These are phyloP conservation scores for Nakazawaea populi DNA, from an alignment of 805 yeast genomes.

Conservation along the genomic window DNA sequence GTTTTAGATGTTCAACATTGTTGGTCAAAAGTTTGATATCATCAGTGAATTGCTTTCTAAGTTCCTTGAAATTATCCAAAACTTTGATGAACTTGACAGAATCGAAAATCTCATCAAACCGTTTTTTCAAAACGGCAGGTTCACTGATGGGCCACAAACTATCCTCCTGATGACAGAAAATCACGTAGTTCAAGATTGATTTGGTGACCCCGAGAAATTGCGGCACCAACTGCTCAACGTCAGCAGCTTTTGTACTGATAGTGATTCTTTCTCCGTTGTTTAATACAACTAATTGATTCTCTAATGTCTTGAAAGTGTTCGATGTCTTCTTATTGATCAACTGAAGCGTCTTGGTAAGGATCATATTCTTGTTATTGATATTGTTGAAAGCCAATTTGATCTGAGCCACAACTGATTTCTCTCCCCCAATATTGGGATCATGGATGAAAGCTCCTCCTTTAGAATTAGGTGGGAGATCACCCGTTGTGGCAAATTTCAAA, in stretches of 20 bases:
- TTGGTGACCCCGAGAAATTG: conserved; percentile 79
- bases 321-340: conserved; percentile 54
- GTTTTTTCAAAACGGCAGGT: conserved; percentile 80
- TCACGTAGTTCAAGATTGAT: conserved; percentile 84
- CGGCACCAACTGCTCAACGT: conserved; percentile 79
- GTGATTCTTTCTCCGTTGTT: conserved; percentile 65
- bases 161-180: conserved; percentile 97
- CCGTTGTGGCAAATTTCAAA: conserved; percentile 89
- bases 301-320: conserved; percentile 81
- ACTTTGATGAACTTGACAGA: conserved; percentile 92
- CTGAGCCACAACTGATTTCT: conserved; percentile 79
- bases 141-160: conserved; percentile 95
- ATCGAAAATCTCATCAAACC: conserved; percentile 95
- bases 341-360: conserved; percentile 81
- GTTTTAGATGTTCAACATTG: conserved; percentile 68
- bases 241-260: conserved; percentile 75
- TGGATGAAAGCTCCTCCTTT: conserved; percentile 95
- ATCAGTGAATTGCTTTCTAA: conserved; percentile 69
- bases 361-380: conserved; percentile 70
- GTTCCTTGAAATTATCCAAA: conserved; percentile 66
- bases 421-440: conserved; percentile 79
- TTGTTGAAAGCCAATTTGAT: conserved; percentile 81
- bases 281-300: conserved; percentile 75
- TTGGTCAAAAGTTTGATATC: conserved; percentile 76
- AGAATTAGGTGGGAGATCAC: conserved; percentile 91